phyloP scores from a whole-genome alignment of 345 rosid species.

The Aethionema arabicum region DNA sequence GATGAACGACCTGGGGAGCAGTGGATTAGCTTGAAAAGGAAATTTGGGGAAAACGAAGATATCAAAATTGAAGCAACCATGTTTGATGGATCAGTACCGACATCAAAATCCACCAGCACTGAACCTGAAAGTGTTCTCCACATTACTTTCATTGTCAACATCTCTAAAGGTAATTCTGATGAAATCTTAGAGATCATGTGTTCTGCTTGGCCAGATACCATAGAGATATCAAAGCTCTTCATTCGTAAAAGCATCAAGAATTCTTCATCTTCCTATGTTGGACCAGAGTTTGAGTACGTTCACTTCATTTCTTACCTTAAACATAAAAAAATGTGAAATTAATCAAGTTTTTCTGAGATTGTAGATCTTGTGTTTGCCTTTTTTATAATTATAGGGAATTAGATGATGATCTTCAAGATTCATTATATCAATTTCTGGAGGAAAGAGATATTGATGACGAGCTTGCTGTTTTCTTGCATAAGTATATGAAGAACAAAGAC shows the following conservation, averaged over 20 bases:
- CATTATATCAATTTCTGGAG: conserved; percentile 66
- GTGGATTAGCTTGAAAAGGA: conserved; percentile 74
- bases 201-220: conserved; percentile 77
- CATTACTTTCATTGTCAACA: conserved; percentile 63
- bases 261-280: conserved; percentile 44
- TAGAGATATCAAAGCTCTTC: conserved; percentile 61
- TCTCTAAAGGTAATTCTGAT: conserved; percentile 50
- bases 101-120: conserved; percentile 37
- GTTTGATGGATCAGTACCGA: conserved; percentile 67
- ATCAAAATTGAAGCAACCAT: conserved; percentile 82
- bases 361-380: conserved; percentile 21
- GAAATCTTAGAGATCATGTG: conserved; percentile 69
- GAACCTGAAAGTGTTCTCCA: conserved; percentile 50
- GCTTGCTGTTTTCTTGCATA: conserved; percentile 75
- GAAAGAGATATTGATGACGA: conserved; percentile 65
- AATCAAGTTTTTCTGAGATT: neutral
- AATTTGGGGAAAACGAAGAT: conserved; percentile 60
- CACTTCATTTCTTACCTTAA: conserved; percentile 11
- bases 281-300: conserved; percentile 79
- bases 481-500: conserved; percentile 68
- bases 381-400: conserved; percentile 58
- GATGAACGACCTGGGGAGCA: conserved; percentile 80
- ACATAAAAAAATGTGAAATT: neutral
- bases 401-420: conserved; percentile 71
- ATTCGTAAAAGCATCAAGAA: conserved; percentile 38